Evolutionary conservation across 176 grass and related monocot species (phyloP).

Genomic region (Ensete ventricosum): DNA sequence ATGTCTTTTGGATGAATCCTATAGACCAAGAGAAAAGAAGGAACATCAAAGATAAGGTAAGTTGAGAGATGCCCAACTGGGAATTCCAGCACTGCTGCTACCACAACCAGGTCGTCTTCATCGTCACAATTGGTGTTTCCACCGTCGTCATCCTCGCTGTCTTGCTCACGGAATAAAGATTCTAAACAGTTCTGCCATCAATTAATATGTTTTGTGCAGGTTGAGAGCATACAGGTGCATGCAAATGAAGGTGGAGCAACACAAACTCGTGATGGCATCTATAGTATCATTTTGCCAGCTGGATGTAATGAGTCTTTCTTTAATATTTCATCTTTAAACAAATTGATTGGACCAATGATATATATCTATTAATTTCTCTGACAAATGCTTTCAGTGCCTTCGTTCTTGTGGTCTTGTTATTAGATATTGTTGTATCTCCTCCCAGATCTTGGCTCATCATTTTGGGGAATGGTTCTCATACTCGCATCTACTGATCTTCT

Average conservation of each 20-base stretch:
- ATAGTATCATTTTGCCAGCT: conserved; percentile 79
- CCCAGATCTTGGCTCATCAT: conserved; percentile 96
- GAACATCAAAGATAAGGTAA: background rate
- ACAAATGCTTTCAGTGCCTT: background rate
- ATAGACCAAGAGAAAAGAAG: background rate
- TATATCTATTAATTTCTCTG: background rate
- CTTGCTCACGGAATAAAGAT: too few species aligned
- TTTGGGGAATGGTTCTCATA: conserved; percentile 99
- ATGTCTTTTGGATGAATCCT: background rate
- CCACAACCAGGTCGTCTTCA: conserved; percentile 54
- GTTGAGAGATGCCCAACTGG: conserved; percentile 57
- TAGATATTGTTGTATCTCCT: conserved; percentile 9
- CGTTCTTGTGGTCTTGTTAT: conserved; percentile 8
- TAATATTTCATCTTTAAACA: too few species aligned
- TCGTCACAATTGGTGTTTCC: conserved; percentile 58
- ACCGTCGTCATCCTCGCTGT: conserved; percentile 90
- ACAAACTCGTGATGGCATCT: conserved; percentile 51
- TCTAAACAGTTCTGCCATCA: too few species aligned
- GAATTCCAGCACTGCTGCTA: conserved; percentile 86
- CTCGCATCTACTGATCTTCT: conserved; percentile 87
- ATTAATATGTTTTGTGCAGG: conserved; percentile 28
- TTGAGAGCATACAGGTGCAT: conserved; percentile 94
- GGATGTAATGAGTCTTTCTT: too few species aligned
- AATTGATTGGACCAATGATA: too few species aligned
- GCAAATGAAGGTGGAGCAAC: conserved; percentile 85